Conservation (phyloP, 768 basidiomycete genomes). For the Hydnomerulius pinastri region DNA sequence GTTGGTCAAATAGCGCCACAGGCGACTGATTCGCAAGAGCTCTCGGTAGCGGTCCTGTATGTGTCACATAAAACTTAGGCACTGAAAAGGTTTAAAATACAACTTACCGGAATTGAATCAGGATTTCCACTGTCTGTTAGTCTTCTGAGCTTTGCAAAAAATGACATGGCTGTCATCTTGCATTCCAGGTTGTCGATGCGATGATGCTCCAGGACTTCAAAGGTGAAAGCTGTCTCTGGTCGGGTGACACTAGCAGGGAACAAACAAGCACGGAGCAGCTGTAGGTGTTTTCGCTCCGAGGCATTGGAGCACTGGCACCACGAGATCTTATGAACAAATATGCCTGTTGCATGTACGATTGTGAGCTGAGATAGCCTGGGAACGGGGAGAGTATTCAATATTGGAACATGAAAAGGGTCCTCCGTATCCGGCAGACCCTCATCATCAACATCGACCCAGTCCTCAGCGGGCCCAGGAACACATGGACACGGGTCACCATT, state of each 20-base stretch:
- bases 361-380: not conserved
- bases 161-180: conserved; percentile 3
- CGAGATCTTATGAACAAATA: not conserved
- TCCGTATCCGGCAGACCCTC: too few relatives aligned
- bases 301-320: conserved; percentile 1
- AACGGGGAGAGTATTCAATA: not conserved
- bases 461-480: too few relatives aligned
- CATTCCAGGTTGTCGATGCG: conserved; percentile 20
- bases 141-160: too few relatives aligned
- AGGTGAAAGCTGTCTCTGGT: conserved; percentile 22
- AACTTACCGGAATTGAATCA: too few relatives aligned
- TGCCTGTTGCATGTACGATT: conserved; percentile 3
- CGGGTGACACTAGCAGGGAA: conserved; percentile 14
- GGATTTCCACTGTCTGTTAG: too few relatives aligned
- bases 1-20: conserved; percentile 1
- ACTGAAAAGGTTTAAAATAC: too few relatives aligned
- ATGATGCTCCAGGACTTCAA: conserved; percentile 19
- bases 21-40: not conserved
- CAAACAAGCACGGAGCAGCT: conserved; percentile 11
- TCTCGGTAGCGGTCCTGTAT: conserved; percentile 1
- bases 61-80: too few relatives aligned
- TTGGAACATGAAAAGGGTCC: too few relatives aligned
- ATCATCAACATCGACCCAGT: too few relatives aligned
- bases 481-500: too few relatives aligned
- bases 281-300: not conserved